These are phyloP conservation scores for Polymyxa betae DNA, from an alignment of 208 protist species.

Conservation along the genomic window DNA sequence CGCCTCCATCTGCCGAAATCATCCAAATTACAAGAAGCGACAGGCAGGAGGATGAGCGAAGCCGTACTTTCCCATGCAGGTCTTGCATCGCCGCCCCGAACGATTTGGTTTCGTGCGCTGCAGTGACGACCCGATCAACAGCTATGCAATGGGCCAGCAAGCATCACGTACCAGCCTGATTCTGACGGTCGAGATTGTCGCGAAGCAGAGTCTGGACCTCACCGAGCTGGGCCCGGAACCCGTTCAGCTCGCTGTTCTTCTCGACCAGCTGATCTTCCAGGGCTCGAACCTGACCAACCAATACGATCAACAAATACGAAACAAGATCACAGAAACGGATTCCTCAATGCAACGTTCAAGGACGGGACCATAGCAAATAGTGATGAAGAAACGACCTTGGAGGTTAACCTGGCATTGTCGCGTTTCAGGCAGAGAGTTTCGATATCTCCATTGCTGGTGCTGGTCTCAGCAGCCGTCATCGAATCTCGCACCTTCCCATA, in stretches of 20 bases:
- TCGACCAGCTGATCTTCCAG: not conserved
- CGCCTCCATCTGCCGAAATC: not conserved
- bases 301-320: not conserved
- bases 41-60: not conserved
- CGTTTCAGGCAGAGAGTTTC: slow-evolving; percentile 15
- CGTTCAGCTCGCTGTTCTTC: slow-evolving; percentile 30
- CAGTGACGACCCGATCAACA: not conserved
- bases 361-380: not conserved
- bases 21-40: not conserved
- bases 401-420: slow-evolving; percentile 18
- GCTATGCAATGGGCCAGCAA: not conserved
- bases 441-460: not conserved
- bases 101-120: slow-evolving; percentile 12
- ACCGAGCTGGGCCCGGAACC: slow-evolving; percentile 11
- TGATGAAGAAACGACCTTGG: not conserved
- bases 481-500: not conserved
- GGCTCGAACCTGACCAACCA: slow-evolving; percentile 7
- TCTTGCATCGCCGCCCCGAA: slow-evolving; percentile 24
- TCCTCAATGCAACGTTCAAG: not conserved
- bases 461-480: not conserved
- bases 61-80: not conserved
- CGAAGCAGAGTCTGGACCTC: slow-evolving; percentile 7
- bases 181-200: not conserved
- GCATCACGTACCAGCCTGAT: not conserved
- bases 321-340: no score